Conservation (phyloP, 441 rosid genomes). For the Erysimum cheiri region DNA sequence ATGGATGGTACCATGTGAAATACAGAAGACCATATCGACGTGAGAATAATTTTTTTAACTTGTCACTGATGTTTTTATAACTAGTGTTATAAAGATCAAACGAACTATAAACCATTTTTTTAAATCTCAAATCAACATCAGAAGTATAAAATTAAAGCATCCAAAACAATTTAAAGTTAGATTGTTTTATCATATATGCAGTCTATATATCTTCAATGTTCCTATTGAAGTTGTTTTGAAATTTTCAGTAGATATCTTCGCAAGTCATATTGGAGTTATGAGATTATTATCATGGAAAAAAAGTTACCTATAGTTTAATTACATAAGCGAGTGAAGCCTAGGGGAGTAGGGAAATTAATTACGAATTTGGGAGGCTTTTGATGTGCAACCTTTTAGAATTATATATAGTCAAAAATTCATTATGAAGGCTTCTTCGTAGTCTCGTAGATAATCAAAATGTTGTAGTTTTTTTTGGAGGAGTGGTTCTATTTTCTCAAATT, state of each 20-base stretch:
- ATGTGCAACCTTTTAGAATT: not conserved
- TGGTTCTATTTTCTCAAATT: too few species aligned
- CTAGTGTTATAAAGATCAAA: not conserved
- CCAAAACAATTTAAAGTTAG: not conserved
- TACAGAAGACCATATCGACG: slow-evolving; percentile 20
- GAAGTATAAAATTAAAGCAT: not conserved
- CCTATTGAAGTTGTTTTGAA: slow-evolving; percentile 2
- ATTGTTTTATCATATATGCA: not conserved
- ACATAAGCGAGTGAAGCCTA: not conserved
- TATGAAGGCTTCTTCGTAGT: not conserved
- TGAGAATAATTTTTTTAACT: not conserved
- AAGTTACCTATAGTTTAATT: not conserved
- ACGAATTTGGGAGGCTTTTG: slow-evolving; percentile 7
- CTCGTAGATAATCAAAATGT: not conserved
- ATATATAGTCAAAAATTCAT: not conserved
- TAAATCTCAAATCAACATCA: not conserved
- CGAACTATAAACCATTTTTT: not conserved
- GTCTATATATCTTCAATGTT: not conserved
- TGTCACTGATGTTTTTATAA: not conserved
- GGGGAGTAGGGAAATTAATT: not conserved
- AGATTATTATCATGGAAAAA: not conserved
- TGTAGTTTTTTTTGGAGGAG: not conserved
- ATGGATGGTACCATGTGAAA: slow-evolving; percentile 33
- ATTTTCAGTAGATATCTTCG: not conserved
- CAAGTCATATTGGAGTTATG: slow-evolving; percentile 1